Percentiles rank a stretch among this genome's conserved stretches.
These are phyloP conservation scores for Syzygium aromaticum DNA, from an alignment of 345 rosid species.

Conservation along the genomic window DNA sequence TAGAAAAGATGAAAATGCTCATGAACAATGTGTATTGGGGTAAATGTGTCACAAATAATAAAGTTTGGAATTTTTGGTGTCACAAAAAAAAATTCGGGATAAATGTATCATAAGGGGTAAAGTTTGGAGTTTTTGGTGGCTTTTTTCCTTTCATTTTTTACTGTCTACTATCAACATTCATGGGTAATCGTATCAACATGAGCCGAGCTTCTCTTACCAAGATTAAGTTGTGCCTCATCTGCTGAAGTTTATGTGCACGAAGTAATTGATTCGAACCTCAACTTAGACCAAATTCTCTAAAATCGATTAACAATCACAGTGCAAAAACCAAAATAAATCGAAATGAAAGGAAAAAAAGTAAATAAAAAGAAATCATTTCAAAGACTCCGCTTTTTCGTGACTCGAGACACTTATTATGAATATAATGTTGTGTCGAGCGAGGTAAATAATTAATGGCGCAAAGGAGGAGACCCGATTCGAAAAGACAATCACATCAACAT, in stretches of 20 bases:
- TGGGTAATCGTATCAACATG: too few species aligned
- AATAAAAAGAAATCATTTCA: not conserved
- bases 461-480: not conserved
- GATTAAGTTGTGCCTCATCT: not conserved
- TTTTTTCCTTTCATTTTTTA: too few species aligned
- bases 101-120: too few species aligned
- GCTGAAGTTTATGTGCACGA: fast-evolving
- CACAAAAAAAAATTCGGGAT: too few species aligned
- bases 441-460: not conserved
- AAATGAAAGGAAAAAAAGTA: not conserved
- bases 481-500: not conserved
- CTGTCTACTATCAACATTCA: too few species aligned
- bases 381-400: not conserved
- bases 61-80: too few species aligned
- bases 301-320: not conserved
- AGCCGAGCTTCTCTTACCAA: too few species aligned
- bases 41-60: too few species aligned
- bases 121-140: too few species aligned
- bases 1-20: too few species aligned
- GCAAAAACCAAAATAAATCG: not conserved
- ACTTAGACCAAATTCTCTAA: not conserved
- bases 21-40: too few species aligned
- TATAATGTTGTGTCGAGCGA: not conserved
- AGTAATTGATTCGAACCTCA: not conserved
- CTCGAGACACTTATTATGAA: not conserved